A percentile compares a stretch with the other conserved stretches of the same genome.
phyloP scores from a whole-genome alignment of 352 stramenopile species.

The Pythium utonaiense region DNA sequence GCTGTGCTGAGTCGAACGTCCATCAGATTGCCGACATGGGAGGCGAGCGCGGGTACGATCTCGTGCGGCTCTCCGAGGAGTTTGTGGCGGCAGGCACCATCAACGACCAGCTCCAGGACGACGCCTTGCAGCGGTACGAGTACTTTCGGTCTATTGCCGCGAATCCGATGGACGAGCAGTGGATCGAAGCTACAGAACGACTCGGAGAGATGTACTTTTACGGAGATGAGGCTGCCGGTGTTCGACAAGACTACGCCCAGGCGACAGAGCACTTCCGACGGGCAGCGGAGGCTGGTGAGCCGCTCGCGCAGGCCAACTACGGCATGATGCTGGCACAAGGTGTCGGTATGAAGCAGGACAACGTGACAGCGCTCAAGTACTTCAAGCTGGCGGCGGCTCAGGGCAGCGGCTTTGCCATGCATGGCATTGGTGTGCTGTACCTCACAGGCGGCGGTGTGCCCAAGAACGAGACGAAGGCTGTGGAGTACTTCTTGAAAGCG shows the following conservation, averaged over 20 bases:
- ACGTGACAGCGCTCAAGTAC: conserved; percentile 54
- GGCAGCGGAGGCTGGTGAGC: conserved; percentile 61
- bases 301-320: conserved; percentile 64
- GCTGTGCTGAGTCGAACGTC: conserved; percentile 55
- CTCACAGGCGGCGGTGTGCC: conserved; percentile 45
- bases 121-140: conserved; percentile 51
- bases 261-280: conserved; percentile 61
- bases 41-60: conserved; percentile 34
- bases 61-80: conserved; percentile 53
- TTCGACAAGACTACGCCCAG: conserved; percentile 41
- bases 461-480: conserved; percentile 55
- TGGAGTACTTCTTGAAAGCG: conserved; percentile 59
- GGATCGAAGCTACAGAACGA: conserved; percentile 48
- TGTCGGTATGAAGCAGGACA: conserved; percentile 53
- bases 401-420: conserved; percentile 58
- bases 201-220: conserved; percentile 76
- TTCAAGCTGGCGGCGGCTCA: conserved; percentile 52
- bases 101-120: conserved; percentile 30
- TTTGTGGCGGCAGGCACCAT: conserved; percentile 21
- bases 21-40: conserved; percentile 46
- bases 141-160: conserved; percentile 59
- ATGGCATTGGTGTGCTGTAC: conserved; percentile 64
- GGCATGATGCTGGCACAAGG: conserved; percentile 70
- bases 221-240: conserved; percentile 52
- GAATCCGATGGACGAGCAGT: conserved; percentile 61